Percentiles rank a stretch among this genome's conserved stretches.
These are phyloP conservation scores for Calycina herbarum DNA, from an alignment of 2,329 filamentous ascomycete species.

Conservation along the genomic window DNA sequence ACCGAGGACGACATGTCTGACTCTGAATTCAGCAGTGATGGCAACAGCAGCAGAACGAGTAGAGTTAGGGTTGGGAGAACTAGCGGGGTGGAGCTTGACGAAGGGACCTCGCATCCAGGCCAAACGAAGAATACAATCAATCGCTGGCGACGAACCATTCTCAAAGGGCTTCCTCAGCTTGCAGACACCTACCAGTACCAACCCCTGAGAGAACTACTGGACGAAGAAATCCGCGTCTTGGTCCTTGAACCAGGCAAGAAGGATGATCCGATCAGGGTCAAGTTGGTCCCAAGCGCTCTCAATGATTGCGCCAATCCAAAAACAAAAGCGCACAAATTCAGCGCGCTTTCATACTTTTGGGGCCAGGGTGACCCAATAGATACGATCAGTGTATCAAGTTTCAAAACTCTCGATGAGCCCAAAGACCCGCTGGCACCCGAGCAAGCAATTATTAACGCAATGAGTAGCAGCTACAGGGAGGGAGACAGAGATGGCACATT, in stretches of 20 bases:
- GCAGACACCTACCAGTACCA: background rate
- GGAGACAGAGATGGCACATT: background rate
- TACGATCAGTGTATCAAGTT: background rate
- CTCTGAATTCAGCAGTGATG: background rate
- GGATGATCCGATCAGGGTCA: background rate
- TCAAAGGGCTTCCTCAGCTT: background rate
- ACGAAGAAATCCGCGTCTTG: background rate
- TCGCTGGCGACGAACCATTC: background rate
- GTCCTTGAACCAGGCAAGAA: constrained; percentile 2
- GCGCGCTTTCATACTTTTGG: constrained; percentile 1
- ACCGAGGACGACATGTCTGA: background rate
- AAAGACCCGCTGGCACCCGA: background rate
- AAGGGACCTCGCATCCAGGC: background rate
- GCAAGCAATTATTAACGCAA: background rate
- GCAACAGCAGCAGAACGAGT: background rate
- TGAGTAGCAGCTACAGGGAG: background rate
- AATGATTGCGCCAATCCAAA: background rate
- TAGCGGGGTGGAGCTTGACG: background rate
- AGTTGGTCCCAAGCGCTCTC: background rate
- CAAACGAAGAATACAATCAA: background rate
- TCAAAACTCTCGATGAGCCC: background rate
- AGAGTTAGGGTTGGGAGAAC: background rate
- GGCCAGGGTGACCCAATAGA: background rate
- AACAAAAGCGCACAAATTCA: background rate
- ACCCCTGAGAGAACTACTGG: background rate